A percentile compares a stretch with the other conserved stretches of the same genome.
Evolutionary conservation across 2,329 filamentous ascomycete genomes (phyloP).

Genomic region (Emergomyces orientalis): DNA sequence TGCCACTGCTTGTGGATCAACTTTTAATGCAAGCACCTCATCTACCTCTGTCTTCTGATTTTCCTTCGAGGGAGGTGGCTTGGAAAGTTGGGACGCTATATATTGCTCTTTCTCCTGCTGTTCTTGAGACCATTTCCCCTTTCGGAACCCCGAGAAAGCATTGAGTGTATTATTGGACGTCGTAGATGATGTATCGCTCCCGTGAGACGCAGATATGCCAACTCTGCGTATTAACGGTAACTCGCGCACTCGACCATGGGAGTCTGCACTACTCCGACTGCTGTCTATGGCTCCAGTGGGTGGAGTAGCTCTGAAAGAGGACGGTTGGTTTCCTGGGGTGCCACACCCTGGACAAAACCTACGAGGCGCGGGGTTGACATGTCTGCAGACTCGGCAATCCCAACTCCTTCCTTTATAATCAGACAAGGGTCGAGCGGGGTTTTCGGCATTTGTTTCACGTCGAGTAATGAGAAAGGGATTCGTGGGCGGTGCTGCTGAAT

Average conservation of each 20-base stretch:
- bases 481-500: neutral
- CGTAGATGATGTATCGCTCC: neutral
- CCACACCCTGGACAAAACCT: neutral
- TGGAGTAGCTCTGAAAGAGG: neutral
- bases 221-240: neutral
- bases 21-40: neutral
- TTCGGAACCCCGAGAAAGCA: constrained; percentile 3
- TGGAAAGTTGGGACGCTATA: neutral
- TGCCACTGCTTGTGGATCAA: neutral
- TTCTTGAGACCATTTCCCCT: constrained; percentile 4
- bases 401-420: neutral
- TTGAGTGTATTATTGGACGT: neutral
- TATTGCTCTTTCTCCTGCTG: neutral
- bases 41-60: neutral
- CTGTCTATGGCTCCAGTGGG: neutral
- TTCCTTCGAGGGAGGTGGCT: neutral
- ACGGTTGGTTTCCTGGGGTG: neutral
- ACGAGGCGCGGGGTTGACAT: neutral
- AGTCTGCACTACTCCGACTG: neutral
- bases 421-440: neutral
- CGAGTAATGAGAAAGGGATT: neutral
- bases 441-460: neutral
- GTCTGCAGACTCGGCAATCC: neutral
- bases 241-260: neutral
- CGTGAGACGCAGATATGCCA: neutral